Base-by-base conservation (phyloP, 2,329 filamentous ascomycete genomes). In the Colletotrichum sp. region DNA sequence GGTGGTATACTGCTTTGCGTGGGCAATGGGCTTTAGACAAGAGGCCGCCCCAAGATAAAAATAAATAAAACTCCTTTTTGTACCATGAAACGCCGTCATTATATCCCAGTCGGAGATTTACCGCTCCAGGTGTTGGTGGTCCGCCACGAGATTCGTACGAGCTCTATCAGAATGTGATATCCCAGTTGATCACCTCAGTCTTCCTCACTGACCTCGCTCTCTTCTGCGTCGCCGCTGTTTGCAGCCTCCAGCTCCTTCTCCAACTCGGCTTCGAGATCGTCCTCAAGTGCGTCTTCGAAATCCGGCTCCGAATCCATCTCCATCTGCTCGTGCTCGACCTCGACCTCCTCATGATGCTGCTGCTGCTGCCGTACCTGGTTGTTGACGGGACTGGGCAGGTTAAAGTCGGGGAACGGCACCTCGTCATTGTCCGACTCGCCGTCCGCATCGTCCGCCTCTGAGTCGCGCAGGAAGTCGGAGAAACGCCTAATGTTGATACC, bases 151-250 rank as follows among this genome's bases (percentile, higher is more conserved):
- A 34, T n/a, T 68, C 48, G 18, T 43, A 16, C 28, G 39, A 6
- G n/a, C 28, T 26, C 36, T 10, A 21, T 32, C 32, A 39, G 18
- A 34, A 26, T 0, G 18, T 30, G 30, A 30, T n/a, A 69, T 59
- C 59, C 24, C 59, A 36, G 43, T 9, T 43, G 2, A 7, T 6
- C 30, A 7, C 26, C 26, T 78, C 84, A 93, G 81, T 93, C 92
- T 81, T 93, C 92, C 81, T 93, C 92, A 78, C 92, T 93, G 70
- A 93, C 91, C 79, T 92, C 91, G 78, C 92, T 93, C 82, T 93
- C 92, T 68, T 92, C 90, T 43, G 86, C 89, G 30, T 88, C 87
- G 32, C 87, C 85, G 76, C 85, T 84, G 43, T 78, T 78, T 15
- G 75, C 78, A 5, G 82, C 82, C 80, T 87, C 87, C 64, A 90